Base-by-base conservation (phyloP, 345 rosid genomes). In the Salix brachista region DNA sequence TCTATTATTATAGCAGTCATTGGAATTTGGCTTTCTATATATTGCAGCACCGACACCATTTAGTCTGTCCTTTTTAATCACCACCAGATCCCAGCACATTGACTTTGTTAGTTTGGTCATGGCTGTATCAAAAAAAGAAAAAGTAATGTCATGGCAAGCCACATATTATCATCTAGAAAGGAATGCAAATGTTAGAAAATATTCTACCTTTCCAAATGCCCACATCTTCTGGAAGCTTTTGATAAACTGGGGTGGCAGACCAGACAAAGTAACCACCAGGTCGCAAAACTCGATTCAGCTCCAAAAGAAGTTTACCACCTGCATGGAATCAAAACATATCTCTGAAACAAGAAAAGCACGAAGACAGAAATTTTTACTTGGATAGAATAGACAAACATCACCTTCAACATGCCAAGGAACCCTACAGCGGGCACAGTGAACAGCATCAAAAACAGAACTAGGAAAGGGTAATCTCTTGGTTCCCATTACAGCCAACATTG, bases 351-450 rank as follows among this genome's bases (percentile, higher is more conserved):
- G 75, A n/a, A 42, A 70, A 42, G 36, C 26, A 56, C 21, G 28
- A 23, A 18, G 19, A 73, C 1, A 23, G 25, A 17, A 81, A 14
- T 34, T 28, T 58, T 8, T 18, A 21, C 66, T 71, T 11, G 54
- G 36, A 8, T 14, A 19, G 41, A 73, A 71, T 39, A 3, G 75
- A 44, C 16, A n/a, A 52, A 30, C 8, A 65, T 65, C 69, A 93
- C 99, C 99, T 90, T 96, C 99, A 73, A 92, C 90, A 80, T 96
- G 99, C 99, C 99, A 96, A 52, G 99, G 99, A 18, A 96, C 99
- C 78, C 99, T 91, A 80, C 99, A 96, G 39, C 97, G 94, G 56
- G 99, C 99, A 83, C 99, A 96, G 85, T 92, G 98, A 77, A 96
- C 94, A 60, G 83, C 75, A 89, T 96, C 99, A 70, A 94, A 96